Evolutionary conservation across 371 early-diverging fungal species (phyloP).

Genomic region (Mucor mucedo): DNA sequence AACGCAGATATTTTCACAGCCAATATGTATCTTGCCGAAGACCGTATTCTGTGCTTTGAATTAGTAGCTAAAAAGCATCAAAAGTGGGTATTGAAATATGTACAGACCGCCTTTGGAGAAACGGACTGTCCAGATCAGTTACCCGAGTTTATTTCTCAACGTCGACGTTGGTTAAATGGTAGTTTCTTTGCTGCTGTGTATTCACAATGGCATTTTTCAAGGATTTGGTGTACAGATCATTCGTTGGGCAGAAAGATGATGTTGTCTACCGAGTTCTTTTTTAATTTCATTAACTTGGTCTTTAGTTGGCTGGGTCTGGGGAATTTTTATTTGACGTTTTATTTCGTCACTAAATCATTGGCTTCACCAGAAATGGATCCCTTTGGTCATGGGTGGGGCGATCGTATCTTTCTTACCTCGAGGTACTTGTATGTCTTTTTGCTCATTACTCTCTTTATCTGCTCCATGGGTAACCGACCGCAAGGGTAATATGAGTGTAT

Average conservation of each 20-base stretch:
- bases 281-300: conserved; percentile 72
- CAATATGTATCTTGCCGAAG: conserved; percentile 83
- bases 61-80: conserved; percentile 69
- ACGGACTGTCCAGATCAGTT: conserved; percentile 76
- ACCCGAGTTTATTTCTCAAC: conserved; percentile 71
- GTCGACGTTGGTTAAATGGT: conserved; percentile 78
- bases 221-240: conserved; percentile 80
- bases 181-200: conserved; percentile 75
- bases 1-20: conserved; percentile 63
- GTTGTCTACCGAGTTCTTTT: conserved; percentile 72
- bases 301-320: conserved; percentile 85
- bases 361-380: conserved; percentile 65
- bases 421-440: conserved; percentile 77
- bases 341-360: conserved; percentile 74
- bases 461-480: conserved; percentile 92
- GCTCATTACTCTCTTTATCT: conserved; percentile 78
- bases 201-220: conserved; percentile 77
- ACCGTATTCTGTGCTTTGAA: conserved; percentile 81
- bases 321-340: conserved; percentile 88
- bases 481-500: conserved; percentile 67
- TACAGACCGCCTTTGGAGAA: conserved; percentile 70
- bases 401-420: conserved; percentile 63
- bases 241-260: conserved; percentile 65
- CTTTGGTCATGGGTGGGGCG: conserved; percentile 68
- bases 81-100: conserved; percentile 72